Percentiles rank a stretch among this genome's conserved stretches.
Evolutionary conservation across 441 rosid genomes (phyloP).

Genomic region (Jatropha multifida): DNA sequence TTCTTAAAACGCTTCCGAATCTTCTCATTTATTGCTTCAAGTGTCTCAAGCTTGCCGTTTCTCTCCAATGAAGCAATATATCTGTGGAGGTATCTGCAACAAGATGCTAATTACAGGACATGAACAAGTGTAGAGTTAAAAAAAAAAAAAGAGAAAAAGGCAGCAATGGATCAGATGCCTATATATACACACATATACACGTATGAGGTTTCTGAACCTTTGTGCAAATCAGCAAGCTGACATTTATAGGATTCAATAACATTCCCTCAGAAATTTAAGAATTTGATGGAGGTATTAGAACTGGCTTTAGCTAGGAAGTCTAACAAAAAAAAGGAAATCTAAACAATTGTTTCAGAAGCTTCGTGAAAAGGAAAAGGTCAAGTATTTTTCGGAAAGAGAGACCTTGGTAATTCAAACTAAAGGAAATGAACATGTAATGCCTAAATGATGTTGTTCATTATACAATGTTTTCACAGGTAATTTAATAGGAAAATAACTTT

Average conservation of each 20-base stretch:
- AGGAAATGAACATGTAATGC: not conserved
- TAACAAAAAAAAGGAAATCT: not conserved
- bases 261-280: not conserved
- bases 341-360: not conserved
- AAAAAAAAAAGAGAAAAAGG: not conserved
- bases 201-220: not conserved
- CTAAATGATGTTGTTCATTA: constrained; percentile 1
- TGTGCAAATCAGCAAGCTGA: not conserved
- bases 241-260: not conserved
- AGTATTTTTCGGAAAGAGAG: not conserved
- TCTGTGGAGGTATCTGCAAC: constrained; percentile 71
- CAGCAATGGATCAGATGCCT: not conserved
- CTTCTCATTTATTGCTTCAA: constrained; percentile 89
- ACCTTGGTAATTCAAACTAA: not conserved
- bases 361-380: not conserved
- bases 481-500: not conserved
- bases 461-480: not conserved
- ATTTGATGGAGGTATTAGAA: not conserved
- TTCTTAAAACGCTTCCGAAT: constrained; percentile 92
- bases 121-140: not conserved
- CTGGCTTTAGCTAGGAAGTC: not conserved
- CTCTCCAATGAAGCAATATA: constrained; percentile 63
- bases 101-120: constrained; percentile 22
- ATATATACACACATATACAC: not conserved
- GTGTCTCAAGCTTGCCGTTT: constrained; percentile 72